Evolutionary conservation across 129 eudicot genomes (phyloP).

Genomic region (sunflower (Helianthus annuus)): HanXRQr2.0-SUNRISE NC_035442.2:16107937-16108436

Average conservation of each 20-base stretch:
- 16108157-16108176: constrained; percentile 90
- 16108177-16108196: constrained; percentile 85
- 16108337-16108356: constrained; percentile 78
- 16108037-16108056: constrained; percentile 91
- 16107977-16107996: constrained; percentile 79
- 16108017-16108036: constrained; percentile 92
- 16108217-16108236: constrained; percentile 88
- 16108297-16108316: constrained; percentile 80
- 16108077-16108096: constrained; percentile 87
- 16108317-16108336: constrained; percentile 90
- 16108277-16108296: constrained; percentile 89
- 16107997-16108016: constrained; percentile 91
- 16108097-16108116: constrained; percentile 91
- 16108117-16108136: constrained; percentile 69
- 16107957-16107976: constrained; percentile 84
- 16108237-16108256: constrained; percentile 76
- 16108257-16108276: constrained; percentile 75
- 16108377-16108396: constrained; percentile 76
- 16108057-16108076: constrained; percentile 95
- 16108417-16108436: constrained; percentile 68
- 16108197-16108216: constrained; percentile 83
- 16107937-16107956: constrained; percentile 90
- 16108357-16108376: constrained; percentile 70
- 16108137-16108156: constrained; percentile 69
- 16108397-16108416: constrained; percentile 95